phyloP scores from a whole-genome alignment of 495 filamentous ascomycete genomes.

The Annulohypoxylon maeteangense region DNA sequence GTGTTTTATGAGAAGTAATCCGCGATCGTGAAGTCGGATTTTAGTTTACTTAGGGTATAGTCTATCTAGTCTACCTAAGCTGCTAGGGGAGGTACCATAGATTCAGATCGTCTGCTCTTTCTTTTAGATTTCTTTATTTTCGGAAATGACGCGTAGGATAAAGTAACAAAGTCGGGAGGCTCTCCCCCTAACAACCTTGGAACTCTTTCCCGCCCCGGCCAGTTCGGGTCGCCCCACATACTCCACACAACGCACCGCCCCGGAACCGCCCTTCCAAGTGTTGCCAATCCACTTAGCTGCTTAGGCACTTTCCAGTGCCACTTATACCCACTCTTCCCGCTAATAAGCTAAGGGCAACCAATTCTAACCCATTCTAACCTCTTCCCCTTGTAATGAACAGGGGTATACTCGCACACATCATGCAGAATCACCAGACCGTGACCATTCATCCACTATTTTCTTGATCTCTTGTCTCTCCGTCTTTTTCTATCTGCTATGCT shows the following conservation, averaged over 20 bases:
- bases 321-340: conserved; percentile 33
- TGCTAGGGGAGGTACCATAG: neutral
- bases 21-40: conserved; percentile 9
- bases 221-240: conserved; percentile 37
- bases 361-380: conserved; percentile 18
- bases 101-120: conserved; percentile 18
- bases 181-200: conserved; percentile 10
- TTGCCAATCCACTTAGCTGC: neutral
- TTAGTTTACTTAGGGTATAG: neutral
- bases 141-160: conserved; percentile 43
- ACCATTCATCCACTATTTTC: conserved; percentile 32
- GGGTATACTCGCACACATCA: conserved; percentile 39
- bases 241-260: conserved; percentile 39
- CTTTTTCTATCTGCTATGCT: neutral
- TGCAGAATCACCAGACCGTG: conserved; percentile 42
- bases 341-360: conserved; percentile 40
- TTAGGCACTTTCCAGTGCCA: neutral
- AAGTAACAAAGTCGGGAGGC: conserved; percentile 28
- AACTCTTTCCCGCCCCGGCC: conserved; percentile 38
- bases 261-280: conserved; percentile 35
- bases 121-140: conserved; percentile 18
- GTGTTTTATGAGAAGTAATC: neutral
- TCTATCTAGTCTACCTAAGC: neutral
- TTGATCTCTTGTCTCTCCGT: conserved; percentile 25
- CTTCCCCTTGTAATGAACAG: conserved; percentile 32